phyloP scores from a whole-genome alignment of 495 filamentous ascomycete species.

The Aspergillus egyptiacus region DNA sequence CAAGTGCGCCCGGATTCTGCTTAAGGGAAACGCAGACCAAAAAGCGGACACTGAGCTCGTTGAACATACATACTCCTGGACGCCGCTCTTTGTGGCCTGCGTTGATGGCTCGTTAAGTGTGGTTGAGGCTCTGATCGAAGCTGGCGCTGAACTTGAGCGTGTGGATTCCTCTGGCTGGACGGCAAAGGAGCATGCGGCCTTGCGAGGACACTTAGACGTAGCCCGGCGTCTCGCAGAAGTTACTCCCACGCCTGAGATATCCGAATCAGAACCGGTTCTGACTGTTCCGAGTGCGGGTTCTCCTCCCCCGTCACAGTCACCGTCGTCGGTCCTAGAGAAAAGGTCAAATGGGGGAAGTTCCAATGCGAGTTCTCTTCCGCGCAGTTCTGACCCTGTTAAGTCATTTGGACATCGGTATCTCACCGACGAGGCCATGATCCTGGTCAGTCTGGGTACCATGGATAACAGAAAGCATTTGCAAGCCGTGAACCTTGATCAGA shows the following conservation, averaged over 20 bases:
- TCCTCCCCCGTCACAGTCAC: constrained; percentile 43
- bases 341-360: constrained; percentile 42
- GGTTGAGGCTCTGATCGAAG: constrained; percentile 69
- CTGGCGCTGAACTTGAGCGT: constrained; percentile 66
- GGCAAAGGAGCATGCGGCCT: constrained; percentile 82
- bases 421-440: constrained; percentile 77
- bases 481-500: constrained; percentile 81
- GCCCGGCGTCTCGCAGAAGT: constrained; percentile 58
- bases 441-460: constrained; percentile 91
- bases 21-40: constrained; percentile 62
- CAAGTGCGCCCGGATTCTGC: constrained; percentile 67
- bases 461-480: constrained; percentile 76
- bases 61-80: constrained; percentile 88
- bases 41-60: constrained; percentile 69
- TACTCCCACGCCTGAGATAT: constrained; percentile 32
- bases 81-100: constrained; percentile 82
- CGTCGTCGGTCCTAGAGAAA: constrained; percentile 49
- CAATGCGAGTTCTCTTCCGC: constrained; percentile 29
- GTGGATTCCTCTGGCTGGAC: constrained; percentile 90
- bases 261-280: constrained; percentile 31
- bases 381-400: constrained; percentile 70
- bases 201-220: constrained; percentile 80
- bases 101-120: constrained; percentile 77
- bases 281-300: constrained; percentile 32
- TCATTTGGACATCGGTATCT: constrained; percentile 95